Percentiles rank a stretch among this genome's conserved stretches.
These are phyloP conservation scores for Areca catechu DNA, from an alignment of 176 grass and related monocot species.

Conservation along the genomic window DNA sequence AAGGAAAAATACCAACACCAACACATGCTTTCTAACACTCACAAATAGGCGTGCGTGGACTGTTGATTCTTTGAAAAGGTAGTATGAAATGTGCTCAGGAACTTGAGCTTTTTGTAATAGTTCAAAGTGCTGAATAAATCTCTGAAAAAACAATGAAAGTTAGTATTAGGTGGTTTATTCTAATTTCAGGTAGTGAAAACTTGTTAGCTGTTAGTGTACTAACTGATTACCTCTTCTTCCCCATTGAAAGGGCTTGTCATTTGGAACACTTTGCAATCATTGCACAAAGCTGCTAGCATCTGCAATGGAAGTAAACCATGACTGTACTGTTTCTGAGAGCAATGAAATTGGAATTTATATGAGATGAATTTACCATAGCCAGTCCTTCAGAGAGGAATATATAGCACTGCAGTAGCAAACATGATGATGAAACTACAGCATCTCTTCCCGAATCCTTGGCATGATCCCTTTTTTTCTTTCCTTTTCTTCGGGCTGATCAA, in stretches of 20 bases:
- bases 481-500: conserved; percentile 58
- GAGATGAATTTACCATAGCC: conserved; percentile 48
- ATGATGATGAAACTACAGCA: conserved; percentile 43
- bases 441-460: conserved; percentile 52
- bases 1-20: neutral
- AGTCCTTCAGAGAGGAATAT: conserved; percentile 89
- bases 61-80: conserved; percentile 68
- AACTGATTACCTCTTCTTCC: conserved; percentile 61
- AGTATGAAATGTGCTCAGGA: conserved; percentile 68
- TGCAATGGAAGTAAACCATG: conserved; percentile 27
- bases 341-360: neutral
- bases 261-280: conserved; percentile 67
- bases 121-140: conserved; percentile 95
- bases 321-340: neutral
- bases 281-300: conserved; percentile 69
- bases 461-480: conserved; percentile 91
- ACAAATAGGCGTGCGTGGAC: conserved; percentile 50
- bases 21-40: conserved; percentile 21
- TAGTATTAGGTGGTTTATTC: too few species aligned
- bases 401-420: conserved; percentile 80
- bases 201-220: too few species aligned
- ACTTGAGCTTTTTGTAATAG: conserved; percentile 76
- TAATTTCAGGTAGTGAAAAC: too few species aligned
- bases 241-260: conserved; percentile 66
- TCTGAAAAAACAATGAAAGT: conserved; percentile 25